Percentiles rank a stretch among this genome's conserved stretches.
These are phyloP conservation scores for Epicoccum sorghinum DNA, from an alignment of 2,329 filamentous ascomycete genomes.

Conservation along the genomic window DNA sequence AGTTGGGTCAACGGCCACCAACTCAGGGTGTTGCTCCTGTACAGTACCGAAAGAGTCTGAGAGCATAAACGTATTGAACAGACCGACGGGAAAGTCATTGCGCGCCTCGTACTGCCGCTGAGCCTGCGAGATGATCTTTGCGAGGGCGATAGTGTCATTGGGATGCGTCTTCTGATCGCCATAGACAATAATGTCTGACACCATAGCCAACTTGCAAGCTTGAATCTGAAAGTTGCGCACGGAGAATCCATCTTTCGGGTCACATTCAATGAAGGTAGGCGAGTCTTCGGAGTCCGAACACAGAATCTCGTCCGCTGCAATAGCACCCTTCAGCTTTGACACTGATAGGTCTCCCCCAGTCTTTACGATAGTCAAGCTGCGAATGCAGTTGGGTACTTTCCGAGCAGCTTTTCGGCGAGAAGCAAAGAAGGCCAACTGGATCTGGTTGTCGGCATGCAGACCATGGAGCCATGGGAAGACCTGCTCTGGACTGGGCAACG, in stretches of 20 bases:
- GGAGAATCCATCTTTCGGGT: slow-evolving; percentile 89
- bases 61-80: slow-evolving; percentile 85
- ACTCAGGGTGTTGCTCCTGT: slow-evolving; percentile 69
- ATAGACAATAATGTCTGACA: slow-evolving; percentile 93
- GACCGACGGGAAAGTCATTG: slow-evolving; percentile 62
- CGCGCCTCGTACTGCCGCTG: slow-evolving; percentile 74
- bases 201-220: slow-evolving; percentile 80
- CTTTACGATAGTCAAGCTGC: slow-evolving; percentile 85
- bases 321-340: slow-evolving; percentile 83
- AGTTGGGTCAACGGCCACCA: slow-evolving; percentile 76
- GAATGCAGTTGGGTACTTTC: slow-evolving; percentile 75
- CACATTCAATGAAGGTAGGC: slow-evolving; percentile 76
- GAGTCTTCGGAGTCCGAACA: slow-evolving; percentile 52
- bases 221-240: slow-evolving; percentile 98
- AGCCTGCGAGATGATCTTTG: slow-evolving; percentile 71
- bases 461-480: slow-evolving; percentile 98
- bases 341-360: slow-evolving; percentile 77
- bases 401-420: slow-evolving; percentile 74
- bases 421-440: slow-evolving; percentile 89
- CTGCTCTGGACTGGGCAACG: slow-evolving; percentile 80
- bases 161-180: slow-evolving; percentile 71
- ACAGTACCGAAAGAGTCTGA: slow-evolving; percentile 57
- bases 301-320: slow-evolving; percentile 81
- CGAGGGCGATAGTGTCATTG: slow-evolving; percentile 69
- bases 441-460: slow-evolving; percentile 83